Conservation (phyloP, 176 grass and related monocot species). For the Avena atlantica region DNA sequence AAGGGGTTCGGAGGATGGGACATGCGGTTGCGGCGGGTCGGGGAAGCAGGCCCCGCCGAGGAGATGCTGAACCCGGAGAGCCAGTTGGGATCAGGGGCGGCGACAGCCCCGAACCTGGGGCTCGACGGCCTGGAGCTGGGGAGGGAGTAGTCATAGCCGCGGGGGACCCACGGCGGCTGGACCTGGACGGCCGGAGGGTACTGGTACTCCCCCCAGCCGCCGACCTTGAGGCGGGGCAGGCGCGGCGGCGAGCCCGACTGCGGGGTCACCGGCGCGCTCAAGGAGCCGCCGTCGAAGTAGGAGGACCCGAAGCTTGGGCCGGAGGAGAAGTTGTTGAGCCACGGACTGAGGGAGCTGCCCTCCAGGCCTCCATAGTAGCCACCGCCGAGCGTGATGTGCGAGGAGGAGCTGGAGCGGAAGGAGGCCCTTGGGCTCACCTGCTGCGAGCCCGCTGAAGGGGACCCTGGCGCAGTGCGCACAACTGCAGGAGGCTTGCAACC, state of each 20-base stretch:
- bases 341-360: constrained; percentile 59
- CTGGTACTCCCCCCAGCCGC: constrained; percentile 46
- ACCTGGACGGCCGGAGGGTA: not conserved
- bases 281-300: constrained; percentile 45
- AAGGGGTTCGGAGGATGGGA: constrained; percentile 54
- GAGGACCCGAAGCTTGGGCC: constrained; percentile 1
- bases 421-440: constrained; percentile 32
- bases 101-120: constrained; percentile 33
- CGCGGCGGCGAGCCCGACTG: constrained; percentile 52
- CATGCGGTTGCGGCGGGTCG: constrained; percentile 53
- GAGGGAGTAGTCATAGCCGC: constrained; percentile 46
- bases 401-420: constrained; percentile 61
- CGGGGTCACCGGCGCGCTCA: constrained; percentile 72
- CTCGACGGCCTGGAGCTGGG: constrained; percentile 55
- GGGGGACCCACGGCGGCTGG: constrained; percentile 43
- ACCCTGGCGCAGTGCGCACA: constrained; percentile 36
- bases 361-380: constrained; percentile 20
- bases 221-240: constrained; percentile 31
- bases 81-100: constrained; percentile 55
- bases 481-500: constrained; percentile 58
- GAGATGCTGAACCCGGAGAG: constrained; percentile 63
- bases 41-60: constrained; percentile 49
- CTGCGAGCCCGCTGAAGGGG: constrained; percentile 40
- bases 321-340: constrained; percentile 63
- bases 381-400: constrained; percentile 49